Evolutionary conservation across 1,284 basidiomycete genomes (phyloP), one percentile per base, ranked within the genome.

Genomic region (Dichomitus squalens): DNA sequence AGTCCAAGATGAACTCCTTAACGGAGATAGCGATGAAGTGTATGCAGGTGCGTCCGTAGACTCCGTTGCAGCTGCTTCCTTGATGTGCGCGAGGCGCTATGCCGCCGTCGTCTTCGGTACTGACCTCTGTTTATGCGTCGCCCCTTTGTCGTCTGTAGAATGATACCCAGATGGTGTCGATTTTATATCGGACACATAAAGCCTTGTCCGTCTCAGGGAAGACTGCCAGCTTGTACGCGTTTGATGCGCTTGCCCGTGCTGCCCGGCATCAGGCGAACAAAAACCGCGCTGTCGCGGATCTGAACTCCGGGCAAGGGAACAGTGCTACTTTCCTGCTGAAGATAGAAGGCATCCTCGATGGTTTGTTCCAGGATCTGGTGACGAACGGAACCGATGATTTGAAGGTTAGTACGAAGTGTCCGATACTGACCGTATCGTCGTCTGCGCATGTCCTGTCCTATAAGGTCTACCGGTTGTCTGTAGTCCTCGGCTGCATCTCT

Each of bases 211-310:
- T 82, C 9, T 70, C 80, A 18, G 75, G 80, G 61, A 95, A 96
- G 70, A 84, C 95, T 59, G 86, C 84, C 46, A 93, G 91, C 73
- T 79, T 97, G 55, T 97, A 97, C 74, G 86, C 89, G 41, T 92
- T 97, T 70, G 95, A 97, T 74, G 91, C 94, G 16, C 80, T 97
- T 59, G 84, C 92, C 43, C 86, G 95, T 55, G 92, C 89, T 16
- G 92, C 92, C n/a, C 81, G 85, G 60, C 78, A 78, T 61, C 80
- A 85, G 52, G 84, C 79, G 40, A 85, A 78, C 68, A 93, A 93
- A 71, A 82, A 86, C 52, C 78, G 78, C 55, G 73, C 85, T 18
- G 76, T 18, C 18, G 82, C 79, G 58, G 83, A 88, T 61, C 68
- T 79, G 18, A 80, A 80, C 51, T 75, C 81, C 21, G 74, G 75